Conservation (phyloP, 495 filamentous ascomycete species). For the Aspergillus conjunctus region DNA sequence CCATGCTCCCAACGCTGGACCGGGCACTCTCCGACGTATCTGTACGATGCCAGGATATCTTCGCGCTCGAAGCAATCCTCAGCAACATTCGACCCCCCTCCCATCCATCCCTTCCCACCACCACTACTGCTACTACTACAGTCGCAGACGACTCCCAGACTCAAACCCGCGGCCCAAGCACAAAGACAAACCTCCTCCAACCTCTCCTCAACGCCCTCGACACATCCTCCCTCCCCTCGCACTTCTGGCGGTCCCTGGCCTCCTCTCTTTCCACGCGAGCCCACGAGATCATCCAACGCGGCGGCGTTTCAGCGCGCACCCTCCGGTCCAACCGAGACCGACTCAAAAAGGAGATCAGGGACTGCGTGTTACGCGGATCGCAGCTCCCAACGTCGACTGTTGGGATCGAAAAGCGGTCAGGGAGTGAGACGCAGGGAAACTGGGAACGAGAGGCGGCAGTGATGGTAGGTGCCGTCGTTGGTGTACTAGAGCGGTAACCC, state of each 20-base stretch:
- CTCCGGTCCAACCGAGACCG: slow-evolving; percentile 73
- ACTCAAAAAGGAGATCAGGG: slow-evolving; percentile 74
- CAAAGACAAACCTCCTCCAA: slow-evolving; percentile 62
- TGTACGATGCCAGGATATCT: slow-evolving; percentile 84
- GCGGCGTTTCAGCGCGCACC: slow-evolving; percentile 80
- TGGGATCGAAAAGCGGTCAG: slow-evolving; percentile 45
- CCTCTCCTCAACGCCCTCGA: slow-evolving; percentile 79
- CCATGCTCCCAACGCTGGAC: slow-evolving; percentile 79
- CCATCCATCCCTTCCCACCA: slow-evolving; percentile 60
- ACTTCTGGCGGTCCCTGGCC: slow-evolving; percentile 89
- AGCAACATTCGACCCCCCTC: slow-evolving; percentile 63
- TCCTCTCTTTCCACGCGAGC: slow-evolving; percentile 74
- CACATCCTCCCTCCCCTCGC: slow-evolving; percentile 81
- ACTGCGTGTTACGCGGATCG: slow-evolving; percentile 78
- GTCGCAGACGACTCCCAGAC: slow-evolving; percentile 15
- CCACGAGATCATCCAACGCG: slow-evolving; percentile 77
- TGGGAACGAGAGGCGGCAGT: slow-evolving; percentile 96
- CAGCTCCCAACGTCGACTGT: slow-evolving; percentile 57
- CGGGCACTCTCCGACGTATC: slow-evolving; percentile 80
- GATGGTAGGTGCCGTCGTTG: slow-evolving; percentile 79
- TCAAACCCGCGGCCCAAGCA: not conserved
- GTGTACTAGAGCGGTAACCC: slow-evolving; percentile 48
- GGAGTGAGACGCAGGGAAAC: slow-evolving; percentile 48
- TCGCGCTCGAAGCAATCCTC: slow-evolving; percentile 80
- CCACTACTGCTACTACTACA: slow-evolving; percentile 21